A percentile compares a stretch with the other conserved stretches of the same genome.
phyloP scores from a whole-genome alignment of 805 yeast species.

The Candida sphagnicola region DNA sequence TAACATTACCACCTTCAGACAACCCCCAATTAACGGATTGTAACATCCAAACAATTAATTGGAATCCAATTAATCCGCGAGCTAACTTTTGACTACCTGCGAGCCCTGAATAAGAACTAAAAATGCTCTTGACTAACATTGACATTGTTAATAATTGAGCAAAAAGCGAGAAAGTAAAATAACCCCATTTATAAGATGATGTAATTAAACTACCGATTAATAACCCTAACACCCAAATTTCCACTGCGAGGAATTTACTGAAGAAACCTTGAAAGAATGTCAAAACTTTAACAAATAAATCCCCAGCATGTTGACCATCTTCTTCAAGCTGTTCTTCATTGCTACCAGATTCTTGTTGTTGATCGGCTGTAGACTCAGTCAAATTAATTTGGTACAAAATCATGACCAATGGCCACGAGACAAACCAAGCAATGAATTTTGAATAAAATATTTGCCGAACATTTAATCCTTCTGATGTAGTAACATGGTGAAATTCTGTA shows the following conservation, averaged over 20 bases:
- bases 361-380: neutral
- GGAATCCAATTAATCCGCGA: constrained; percentile 18
- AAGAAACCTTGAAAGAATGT: constrained; percentile 32
- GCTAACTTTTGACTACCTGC: constrained; percentile 4
- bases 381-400: constrained; percentile 23
- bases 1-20: constrained; percentile 60
- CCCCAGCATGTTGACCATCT: constrained; percentile 18
- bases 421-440: constrained; percentile 55
- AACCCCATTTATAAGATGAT: constrained; percentile 67
- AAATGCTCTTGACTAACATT: constrained; percentile 16
- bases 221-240: constrained; percentile 48
- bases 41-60: constrained; percentile 43
- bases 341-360: constrained; percentile 17
- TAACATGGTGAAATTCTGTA: constrained; percentile 48
- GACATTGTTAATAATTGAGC: constrained; percentile 39
- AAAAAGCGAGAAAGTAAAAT: constrained; percentile 51
- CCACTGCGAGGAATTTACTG: constrained; percentile 41
- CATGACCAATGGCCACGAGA: constrained; percentile 45
- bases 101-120: constrained; percentile 4
- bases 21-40: constrained; percentile 50
- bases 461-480: constrained; percentile 17
- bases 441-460: constrained; percentile 54
- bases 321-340: constrained; percentile 26
- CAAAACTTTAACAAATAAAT: constrained; percentile 25
- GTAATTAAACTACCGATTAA: constrained; percentile 54